Conservation (phyloP, 805 yeast genomes). For the Candida maesae region DNA sequence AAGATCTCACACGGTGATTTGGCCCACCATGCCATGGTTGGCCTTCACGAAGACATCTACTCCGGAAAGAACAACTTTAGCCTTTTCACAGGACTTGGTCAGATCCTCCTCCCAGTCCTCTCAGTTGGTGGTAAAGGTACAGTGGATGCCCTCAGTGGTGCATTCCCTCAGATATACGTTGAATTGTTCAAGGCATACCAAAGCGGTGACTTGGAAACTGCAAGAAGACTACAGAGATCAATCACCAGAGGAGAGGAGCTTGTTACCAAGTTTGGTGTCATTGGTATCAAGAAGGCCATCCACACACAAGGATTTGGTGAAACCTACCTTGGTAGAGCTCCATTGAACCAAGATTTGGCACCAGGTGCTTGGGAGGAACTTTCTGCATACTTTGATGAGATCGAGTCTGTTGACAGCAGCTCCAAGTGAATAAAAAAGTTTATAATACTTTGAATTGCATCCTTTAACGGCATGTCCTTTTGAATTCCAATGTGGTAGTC, state of each 20-base stretch:
- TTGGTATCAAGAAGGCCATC: slow-evolving; percentile 45
- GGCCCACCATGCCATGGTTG: slow-evolving; percentile 42
- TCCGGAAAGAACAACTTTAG: slow-evolving; percentile 36
- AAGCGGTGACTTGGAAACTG: slow-evolving; percentile 38
- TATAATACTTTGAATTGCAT: no score
- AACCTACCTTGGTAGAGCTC: slow-evolving; percentile 43
- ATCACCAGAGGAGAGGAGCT: slow-evolving; percentile 41
- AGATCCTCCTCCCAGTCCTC: slow-evolving; percentile 44
- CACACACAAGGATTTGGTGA: slow-evolving; percentile 40
- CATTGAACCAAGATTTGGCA: slow-evolving; percentile 38
- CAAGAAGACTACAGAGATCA: slow-evolving; percentile 38
- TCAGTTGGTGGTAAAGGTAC: slow-evolving; percentile 47
- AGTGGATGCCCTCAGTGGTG: slow-evolving; percentile 50
- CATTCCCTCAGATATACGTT: slow-evolving; percentile 47
- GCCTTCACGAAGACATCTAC: slow-evolving; percentile 37
- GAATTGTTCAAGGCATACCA: slow-evolving; percentile 36
- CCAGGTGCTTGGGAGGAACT: slow-evolving; percentile 30
- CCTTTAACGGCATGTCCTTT: no score
- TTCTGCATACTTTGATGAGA: slow-evolving; percentile 12
- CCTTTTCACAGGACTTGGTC: slow-evolving; percentile 49
- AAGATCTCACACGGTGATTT: slow-evolving; percentile 52
- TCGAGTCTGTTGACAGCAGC: slow-evolving; percentile 16
- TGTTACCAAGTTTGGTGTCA: slow-evolving; percentile 38
- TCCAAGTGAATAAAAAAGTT: slow-evolving; percentile 20
- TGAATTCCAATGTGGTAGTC: no score